Evolutionary conservation across 495 filamentous ascomycete genomes (phyloP).

Genomic region (Glarea lozoyensis): DNA sequence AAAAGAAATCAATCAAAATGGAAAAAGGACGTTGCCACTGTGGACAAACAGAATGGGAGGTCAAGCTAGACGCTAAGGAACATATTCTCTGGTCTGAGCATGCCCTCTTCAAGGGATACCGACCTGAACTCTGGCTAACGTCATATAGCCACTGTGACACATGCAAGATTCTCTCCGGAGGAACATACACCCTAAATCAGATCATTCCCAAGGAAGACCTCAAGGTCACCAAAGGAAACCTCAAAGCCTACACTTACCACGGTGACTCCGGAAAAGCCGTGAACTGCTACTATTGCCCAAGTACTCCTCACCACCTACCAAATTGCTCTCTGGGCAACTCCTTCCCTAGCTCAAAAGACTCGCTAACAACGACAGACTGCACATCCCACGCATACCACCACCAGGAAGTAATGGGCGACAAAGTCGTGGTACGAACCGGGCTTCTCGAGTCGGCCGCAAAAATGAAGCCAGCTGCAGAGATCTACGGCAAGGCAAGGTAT

Average conservation of each 20-base stretch:
- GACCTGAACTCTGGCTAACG: background rate
- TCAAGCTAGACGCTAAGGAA: slow-evolving; percentile 30
- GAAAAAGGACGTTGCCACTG: slow-evolving; percentile 43
- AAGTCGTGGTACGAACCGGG: slow-evolving; percentile 35
- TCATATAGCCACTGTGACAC: slow-evolving; percentile 38
- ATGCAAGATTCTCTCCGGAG: slow-evolving; percentile 39
- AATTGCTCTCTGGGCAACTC: no score
- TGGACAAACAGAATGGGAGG: slow-evolving; percentile 36
- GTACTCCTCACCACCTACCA: no score
- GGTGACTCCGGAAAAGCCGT: slow-evolving; percentile 42
- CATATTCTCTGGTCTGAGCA: slow-evolving; percentile 38
- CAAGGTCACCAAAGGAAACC: slow-evolving; percentile 37
- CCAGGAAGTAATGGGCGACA: slow-evolving; percentile 38
- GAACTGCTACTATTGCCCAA: slow-evolving; percentile 45
- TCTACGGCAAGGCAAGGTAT: background rate
- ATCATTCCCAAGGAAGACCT: slow-evolving; percentile 35
- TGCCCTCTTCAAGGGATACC: background rate
- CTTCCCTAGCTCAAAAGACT: no score
- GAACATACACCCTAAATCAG: slow-evolving; percentile 40
- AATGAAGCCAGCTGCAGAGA: background rate
- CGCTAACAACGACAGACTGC: no score
- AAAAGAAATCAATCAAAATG: no score
- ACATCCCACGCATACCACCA: slow-evolving; percentile 39
- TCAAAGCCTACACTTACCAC: slow-evolving; percentile 39
- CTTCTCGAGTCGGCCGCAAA: slow-evolving; percentile 18